Percentiles rank a stretch among this genome's conserved stretches.
Conservation (phyloP, 495 filamentous ascomycete species). For the Podospora comata region DNA sequence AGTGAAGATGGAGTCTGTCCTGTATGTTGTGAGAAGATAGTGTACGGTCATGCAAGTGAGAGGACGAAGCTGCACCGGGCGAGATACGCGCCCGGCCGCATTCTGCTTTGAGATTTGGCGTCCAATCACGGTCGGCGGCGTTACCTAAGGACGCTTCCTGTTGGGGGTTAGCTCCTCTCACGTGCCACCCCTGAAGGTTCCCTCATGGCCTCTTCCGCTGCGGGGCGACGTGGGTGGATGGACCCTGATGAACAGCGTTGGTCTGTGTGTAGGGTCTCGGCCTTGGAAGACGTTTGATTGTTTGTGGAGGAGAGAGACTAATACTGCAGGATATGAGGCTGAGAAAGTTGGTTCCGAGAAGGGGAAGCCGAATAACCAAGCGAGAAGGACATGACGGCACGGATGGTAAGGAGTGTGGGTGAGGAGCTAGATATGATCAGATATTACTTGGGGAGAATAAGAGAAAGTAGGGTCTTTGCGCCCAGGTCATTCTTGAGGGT, state of each 20-base stretch:
- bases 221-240: conserved; percentile 3
- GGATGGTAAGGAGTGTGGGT: not conserved
- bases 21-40: not conserved
- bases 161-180: not conserved
- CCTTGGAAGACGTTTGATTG: not conserved
- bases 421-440: not conserved
- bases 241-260: not conserved
- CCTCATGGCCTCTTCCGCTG: not conserved
- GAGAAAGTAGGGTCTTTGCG: not conserved
- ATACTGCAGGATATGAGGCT: not conserved
- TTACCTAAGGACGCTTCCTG: not conserved
- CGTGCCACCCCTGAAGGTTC: conserved; percentile 1
- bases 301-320: not conserved
- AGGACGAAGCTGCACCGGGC: not conserved
- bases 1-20: not conserved
- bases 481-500: too few relatives aligned
- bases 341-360: not conserved
- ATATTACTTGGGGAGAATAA: not conserved
- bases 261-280: not conserved
- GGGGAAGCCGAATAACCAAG: not conserved
- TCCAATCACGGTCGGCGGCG: not conserved
- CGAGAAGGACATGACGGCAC: not conserved
- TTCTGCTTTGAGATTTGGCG: not conserved
- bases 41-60: not conserved
- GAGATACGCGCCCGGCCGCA: not conserved